Evolutionary conservation across 2,329 filamentous ascomycete genomes (phyloP).

Genomic region (Penicillium sp.): DNA sequence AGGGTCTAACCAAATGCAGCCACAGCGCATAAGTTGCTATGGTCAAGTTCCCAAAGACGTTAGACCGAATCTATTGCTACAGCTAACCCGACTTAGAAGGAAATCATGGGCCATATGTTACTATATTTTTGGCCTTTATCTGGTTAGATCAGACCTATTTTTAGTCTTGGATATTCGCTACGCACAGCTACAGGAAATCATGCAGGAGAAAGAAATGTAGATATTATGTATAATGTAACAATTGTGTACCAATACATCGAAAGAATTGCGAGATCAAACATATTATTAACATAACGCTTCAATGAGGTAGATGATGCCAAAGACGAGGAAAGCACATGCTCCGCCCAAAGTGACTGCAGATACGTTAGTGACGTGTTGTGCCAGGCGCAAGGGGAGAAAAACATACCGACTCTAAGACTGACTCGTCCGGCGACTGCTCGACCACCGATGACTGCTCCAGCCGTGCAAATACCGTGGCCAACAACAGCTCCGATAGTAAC

Average conservation of each 20-base stretch:
- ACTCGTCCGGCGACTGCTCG: conserved; percentile 89
- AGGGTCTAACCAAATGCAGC: too few species aligned
- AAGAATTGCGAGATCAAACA: neutral
- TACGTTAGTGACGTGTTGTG: conserved; percentile 16
- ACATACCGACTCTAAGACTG: conserved; percentile 92
- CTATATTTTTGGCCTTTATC: too few species aligned
- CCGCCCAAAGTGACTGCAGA: conserved; percentile 83
- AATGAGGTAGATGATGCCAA: conserved; percentile 85
- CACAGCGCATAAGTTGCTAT: too few species aligned
- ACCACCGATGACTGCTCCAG: conserved; percentile 85
- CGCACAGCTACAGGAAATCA: neutral
- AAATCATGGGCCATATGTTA: too few species aligned
- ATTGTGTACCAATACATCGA: neutral
- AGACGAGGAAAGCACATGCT: conserved; percentile 82
- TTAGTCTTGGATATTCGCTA: neutral
- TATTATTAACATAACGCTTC: conserved; percentile 13
- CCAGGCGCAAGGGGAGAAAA: neutral
- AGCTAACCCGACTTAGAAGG: too few species aligned
- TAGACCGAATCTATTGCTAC: too few species aligned
- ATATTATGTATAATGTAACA: conserved; percentile 1
- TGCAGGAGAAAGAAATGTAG: neutral
- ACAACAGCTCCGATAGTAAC: conserved; percentile 83
- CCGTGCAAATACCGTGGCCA: conserved; percentile 86
- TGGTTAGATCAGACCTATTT: too few species aligned
- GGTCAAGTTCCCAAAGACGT: too few species aligned